Percentiles rank a stretch among this genome's conserved stretches.
phyloP scores from a whole-genome alignment of 2,329 filamentous ascomycete genomes.

The Tolypocladium ovalisporum region DNA sequence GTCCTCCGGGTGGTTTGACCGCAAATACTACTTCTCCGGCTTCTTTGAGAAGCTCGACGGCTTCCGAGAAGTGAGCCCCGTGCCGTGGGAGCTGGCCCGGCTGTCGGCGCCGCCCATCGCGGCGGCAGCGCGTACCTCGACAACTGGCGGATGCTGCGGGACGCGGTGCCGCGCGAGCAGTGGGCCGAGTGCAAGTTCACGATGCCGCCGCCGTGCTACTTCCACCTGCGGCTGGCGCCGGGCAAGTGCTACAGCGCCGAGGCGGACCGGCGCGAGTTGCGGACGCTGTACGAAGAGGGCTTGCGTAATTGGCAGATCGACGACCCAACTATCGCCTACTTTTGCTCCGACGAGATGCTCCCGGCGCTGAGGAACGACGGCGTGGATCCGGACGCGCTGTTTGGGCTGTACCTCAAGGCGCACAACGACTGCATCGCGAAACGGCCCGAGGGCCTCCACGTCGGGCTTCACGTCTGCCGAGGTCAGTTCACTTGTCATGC shows the following conservation, averaged over 20 bases:
- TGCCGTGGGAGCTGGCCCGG: conserved; percentile 25
- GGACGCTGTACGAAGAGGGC: conserved; percentile 42
- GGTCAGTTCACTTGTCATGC: conserved; percentile 9
- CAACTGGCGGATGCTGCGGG: conserved; percentile 28
- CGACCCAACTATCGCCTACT: conserved; percentile 53
- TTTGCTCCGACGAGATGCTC: conserved; percentile 59
- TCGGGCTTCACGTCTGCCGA: conserved; percentile 55
- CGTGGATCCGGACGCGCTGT: conserved; percentile 49
- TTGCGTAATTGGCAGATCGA: conserved; percentile 49
- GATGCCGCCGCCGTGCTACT: conserved; percentile 56
- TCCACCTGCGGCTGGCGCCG: conserved; percentile 43
- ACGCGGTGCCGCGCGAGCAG: conserved; percentile 41
- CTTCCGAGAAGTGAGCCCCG: conserved; percentile 25
- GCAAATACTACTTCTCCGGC: conserved; percentile 37
- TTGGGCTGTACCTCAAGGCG: conserved; percentile 60
- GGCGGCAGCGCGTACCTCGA: conserved; percentile 29
- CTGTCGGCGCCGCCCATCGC: conserved; percentile 25
- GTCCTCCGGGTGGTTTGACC: conserved; percentile 58
- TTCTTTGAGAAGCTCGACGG: conserved; percentile 36
- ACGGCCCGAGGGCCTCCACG: conserved; percentile 54
- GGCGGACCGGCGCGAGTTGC: conserved; percentile 43
- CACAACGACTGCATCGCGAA: conserved; percentile 60
- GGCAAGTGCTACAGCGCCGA: conserved; percentile 41
- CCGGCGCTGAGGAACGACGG: conserved; percentile 46
- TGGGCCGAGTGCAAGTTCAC: conserved; percentile 58